phyloP scores from a whole-genome alignment of 805 yeast genomes.

The Candida adriatica region DNA sequence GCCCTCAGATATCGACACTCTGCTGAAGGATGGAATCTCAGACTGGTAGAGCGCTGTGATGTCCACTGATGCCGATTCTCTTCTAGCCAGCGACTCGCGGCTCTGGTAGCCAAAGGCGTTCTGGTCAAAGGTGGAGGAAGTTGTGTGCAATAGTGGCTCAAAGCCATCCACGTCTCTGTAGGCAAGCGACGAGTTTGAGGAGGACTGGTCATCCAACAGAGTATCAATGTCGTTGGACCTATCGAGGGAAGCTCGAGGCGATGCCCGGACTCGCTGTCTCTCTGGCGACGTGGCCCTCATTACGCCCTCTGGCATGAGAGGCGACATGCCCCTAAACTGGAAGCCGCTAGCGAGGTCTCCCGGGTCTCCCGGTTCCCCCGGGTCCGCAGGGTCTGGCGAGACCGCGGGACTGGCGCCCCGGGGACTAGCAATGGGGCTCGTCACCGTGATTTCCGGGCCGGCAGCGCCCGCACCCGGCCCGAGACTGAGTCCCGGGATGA shows the following conservation, averaged over 20 bases:
- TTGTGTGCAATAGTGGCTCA: conserved; percentile 25
- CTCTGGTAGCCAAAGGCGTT: conserved; percentile 18
- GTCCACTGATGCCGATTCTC: conserved; percentile 28
- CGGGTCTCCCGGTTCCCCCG: conserved; percentile 14
- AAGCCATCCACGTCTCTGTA: conserved; percentile 11
- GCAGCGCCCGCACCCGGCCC: conserved; percentile 1
- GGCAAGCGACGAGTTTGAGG: conserved; percentile 9
- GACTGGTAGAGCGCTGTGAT: conserved; percentile 30
- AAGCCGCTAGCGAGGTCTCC: conserved; percentile 27
- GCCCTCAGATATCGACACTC: conserved; percentile 4
- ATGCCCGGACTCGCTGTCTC: conserved; percentile 18
- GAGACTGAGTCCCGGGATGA: no score
- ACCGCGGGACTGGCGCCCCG: no score
- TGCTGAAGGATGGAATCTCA: conserved; percentile 10
- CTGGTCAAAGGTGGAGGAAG: conserved; percentile 6
- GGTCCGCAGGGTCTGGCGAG: conserved; percentile 7
- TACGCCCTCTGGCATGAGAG: conserved; percentile 28
- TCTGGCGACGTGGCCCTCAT: conserved; percentile 27
- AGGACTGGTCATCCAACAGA: conserved; percentile 3
- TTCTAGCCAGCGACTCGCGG: conserved; percentile 25
- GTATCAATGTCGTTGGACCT: conserved; percentile 8
- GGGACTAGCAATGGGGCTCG: no score
- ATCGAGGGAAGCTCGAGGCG: conserved; percentile 15
- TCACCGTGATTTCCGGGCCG: conserved; percentile 11
- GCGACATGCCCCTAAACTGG: conserved; percentile 27